Base-by-base conservation (phyloP, 345 rosid species). In the Dipteronia sinensis region DNA sequence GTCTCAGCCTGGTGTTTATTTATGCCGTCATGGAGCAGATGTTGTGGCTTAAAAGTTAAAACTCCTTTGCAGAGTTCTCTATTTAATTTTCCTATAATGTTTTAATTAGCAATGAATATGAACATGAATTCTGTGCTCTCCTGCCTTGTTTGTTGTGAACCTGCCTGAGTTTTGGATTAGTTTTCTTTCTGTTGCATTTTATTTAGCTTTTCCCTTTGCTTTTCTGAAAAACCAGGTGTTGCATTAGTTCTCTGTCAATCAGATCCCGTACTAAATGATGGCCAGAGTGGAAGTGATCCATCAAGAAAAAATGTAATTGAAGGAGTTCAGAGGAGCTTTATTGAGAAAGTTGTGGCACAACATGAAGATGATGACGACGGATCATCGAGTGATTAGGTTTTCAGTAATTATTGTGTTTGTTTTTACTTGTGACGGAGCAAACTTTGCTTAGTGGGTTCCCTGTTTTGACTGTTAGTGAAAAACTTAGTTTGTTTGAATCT, bases 161-260 rank as follows among this genome's bases (percentile, higher is more conserved):
- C 62, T 31, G 31, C 34, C 11, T 78, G 58, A 56, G 29, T 64
- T 13, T 3, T 10, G 27, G 38, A 25, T 1, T 10, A 10, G 46
- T 25, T 34, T 47, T n/a, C 7, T 8, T 16, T 16, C n/a, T 7
- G 6, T n/a, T 55, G 19, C 53, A 22, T 34, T n/a, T 27, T 55
- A 20, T 7, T 67, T 67, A 34, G 70, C 19, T 6, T 27, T 12
- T 12, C 55, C 49, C 27, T 19, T 67, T 69, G 38, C 38, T 55
- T n/a, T 78, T 40, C 72, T 40, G 42, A 27, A 58, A 71, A 75
- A 74, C 47, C 79, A 96, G 99, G 99, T 86, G 95, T 96, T 68
- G 98, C 99, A 3, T 79, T 96, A 78, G 90, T 91, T 79, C 91
- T 96, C n/a, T 96, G 99, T 81, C 92, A 92, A 67, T 93, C 97